Evolutionary conservation across 345 rosid genomes (phyloP).

Genomic region (Populus alba): DNA sequence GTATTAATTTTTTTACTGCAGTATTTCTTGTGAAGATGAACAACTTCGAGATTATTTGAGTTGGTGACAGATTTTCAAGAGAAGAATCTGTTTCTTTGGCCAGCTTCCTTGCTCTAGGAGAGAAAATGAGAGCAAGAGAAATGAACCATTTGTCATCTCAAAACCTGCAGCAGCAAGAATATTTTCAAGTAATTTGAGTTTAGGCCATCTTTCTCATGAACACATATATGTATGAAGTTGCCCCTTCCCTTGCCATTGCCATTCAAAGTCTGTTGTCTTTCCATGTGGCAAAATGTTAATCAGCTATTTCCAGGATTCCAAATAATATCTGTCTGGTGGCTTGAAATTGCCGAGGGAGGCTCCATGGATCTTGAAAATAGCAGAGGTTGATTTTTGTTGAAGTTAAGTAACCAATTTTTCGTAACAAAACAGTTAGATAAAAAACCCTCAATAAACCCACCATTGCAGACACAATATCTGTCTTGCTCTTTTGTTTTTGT

Average conservation of each 20-base stretch:
- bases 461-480: too few relatives aligned
- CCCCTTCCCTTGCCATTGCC: background rate
- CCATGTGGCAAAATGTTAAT: background rate
- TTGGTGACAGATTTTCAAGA: background rate
- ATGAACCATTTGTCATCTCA: too few relatives aligned
- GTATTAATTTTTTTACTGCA: too few relatives aligned
- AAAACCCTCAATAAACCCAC: too few relatives aligned
- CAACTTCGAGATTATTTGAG: too few relatives aligned
- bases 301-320: too few relatives aligned
- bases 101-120: background rate
- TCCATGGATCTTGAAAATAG: background rate
- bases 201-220: background rate
- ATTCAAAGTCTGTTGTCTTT: background rate
- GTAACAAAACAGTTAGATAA: too few relatives aligned
- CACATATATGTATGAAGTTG: background rate
- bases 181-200: background rate
- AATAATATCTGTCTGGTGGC: background rate
- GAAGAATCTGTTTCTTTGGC: background rate
- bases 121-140: background rate
- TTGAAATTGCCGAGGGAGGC: background rate
- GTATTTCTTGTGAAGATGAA: too few relatives aligned
- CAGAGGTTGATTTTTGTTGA: too few relatives aligned
- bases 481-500: too few relatives aligned
- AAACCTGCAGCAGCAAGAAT: background rate
- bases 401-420: too few relatives aligned